phyloP scores from a whole-genome alignment of 2,329 filamentous ascomycete genomes.

The Tolypocladium tropicale region DNA sequence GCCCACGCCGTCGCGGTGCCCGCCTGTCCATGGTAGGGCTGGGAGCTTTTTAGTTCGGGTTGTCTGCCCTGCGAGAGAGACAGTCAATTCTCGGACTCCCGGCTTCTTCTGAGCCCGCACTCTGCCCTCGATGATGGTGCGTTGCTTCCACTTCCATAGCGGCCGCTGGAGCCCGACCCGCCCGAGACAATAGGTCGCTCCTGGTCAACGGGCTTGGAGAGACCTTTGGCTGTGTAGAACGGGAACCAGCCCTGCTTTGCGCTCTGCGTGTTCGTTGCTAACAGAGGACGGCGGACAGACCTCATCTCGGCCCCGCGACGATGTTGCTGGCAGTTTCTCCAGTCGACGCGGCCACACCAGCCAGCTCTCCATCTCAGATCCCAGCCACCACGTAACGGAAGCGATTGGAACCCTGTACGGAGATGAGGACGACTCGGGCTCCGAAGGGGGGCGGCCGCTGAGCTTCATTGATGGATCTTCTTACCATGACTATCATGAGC shows the following conservation, averaged over 20 bases:
- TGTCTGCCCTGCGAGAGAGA: conserved; percentile 13
- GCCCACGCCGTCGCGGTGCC: conserved; percentile 14
- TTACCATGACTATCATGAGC: conserved; percentile 44
- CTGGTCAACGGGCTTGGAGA: background rate
- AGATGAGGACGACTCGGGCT: conserved; percentile 57
- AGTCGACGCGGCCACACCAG: conserved; percentile 47
- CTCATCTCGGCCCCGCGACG: conserved; percentile 45
- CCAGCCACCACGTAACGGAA: conserved; percentile 89
- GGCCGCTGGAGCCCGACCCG: background rate
- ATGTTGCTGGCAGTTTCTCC: conserved; percentile 46
- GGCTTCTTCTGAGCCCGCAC: conserved; percentile 24
- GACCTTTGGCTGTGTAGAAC: background rate
- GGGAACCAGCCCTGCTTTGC: background rate
- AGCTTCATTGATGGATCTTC: conserved; percentile 58
- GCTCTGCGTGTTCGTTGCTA: background rate
- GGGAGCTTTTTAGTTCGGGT: conserved; percentile 11
- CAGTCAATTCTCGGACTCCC: conserved; percentile 19
- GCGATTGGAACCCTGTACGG: conserved; percentile 87
- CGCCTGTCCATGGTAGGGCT: conserved; percentile 18
- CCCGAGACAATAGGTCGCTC: background rate
- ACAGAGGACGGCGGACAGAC: conserved; percentile 27
- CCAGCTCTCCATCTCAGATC: conserved; percentile 67
- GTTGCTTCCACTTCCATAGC: conserved; percentile 14
- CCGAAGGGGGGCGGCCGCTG: conserved; percentile 49
- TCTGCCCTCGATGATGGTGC: conserved; percentile 39